A percentile compares a stretch with the other conserved stretches of the same genome.
phyloP scores from a whole-genome alignment of 2,329 filamentous ascomycete genomes.

The Fusarium siculi region DNA sequence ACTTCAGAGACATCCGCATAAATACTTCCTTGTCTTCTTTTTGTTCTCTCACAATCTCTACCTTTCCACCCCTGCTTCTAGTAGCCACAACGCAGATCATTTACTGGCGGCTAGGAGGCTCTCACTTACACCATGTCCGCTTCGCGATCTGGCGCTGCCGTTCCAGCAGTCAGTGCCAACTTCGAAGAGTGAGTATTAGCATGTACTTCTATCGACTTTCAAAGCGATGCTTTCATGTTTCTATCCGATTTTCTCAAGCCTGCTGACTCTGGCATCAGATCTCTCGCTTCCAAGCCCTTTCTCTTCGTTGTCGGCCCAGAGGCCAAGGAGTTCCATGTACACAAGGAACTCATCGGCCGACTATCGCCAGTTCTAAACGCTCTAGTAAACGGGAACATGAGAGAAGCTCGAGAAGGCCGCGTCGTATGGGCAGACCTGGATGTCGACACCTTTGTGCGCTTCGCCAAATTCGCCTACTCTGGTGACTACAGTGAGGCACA shows the following conservation, averaged over 20 bases:
- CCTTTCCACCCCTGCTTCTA: not conserved
- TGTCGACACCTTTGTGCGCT: constrained; percentile 43
- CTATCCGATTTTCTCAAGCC: not conserved
- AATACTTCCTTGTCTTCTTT: not conserved
- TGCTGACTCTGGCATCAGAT: constrained; percentile 16
- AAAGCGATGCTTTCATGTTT: not conserved
- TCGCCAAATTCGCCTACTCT: constrained; percentile 42
- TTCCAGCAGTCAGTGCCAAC: not conserved
- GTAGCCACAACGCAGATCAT: not conserved
- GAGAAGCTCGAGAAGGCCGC: constrained; percentile 38
- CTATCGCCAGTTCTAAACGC: constrained; percentile 37
- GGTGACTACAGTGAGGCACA: constrained; percentile 37
- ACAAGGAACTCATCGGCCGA: constrained; percentile 37
- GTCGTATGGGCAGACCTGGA: constrained; percentile 42
- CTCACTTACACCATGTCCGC: constrained; percentile 21
- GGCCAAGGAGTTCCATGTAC: constrained; percentile 40
- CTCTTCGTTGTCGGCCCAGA: constrained; percentile 38
- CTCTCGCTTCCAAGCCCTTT: constrained; percentile 41
- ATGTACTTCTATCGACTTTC: not conserved
- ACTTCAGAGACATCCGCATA: not conserved
- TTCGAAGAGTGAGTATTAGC: constrained; percentile 36
- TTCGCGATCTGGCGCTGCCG: constrained; percentile 2
- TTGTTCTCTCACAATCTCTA: not conserved
- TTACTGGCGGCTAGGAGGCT: not conserved
- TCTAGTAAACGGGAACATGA: constrained; percentile 42